A percentile compares a stretch with the other conserved stretches of the same genome.
Conservation (phyloP, 129 eudicot species). For the Flaveria robusta region DNA sequence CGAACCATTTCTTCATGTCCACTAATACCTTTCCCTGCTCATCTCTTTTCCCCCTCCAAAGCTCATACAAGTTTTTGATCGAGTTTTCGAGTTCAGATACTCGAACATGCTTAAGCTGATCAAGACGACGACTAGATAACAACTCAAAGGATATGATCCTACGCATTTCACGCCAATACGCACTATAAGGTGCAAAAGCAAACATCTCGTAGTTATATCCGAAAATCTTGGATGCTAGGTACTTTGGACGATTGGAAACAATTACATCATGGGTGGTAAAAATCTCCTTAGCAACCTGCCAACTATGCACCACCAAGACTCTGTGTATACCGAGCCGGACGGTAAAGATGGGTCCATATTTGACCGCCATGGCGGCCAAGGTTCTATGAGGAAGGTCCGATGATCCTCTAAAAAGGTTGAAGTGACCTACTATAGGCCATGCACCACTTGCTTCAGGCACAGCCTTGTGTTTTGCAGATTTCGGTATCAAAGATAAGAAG, state of each 20-base stretch:
- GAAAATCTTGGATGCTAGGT: constrained; percentile 25
- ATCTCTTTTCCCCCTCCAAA: constrained; percentile 24
- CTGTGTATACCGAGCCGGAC: constrained; percentile 28
- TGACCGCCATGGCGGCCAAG: constrained; percentile 34
- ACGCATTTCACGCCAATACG: constrained; percentile 51
- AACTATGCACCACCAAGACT: constrained; percentile 36
- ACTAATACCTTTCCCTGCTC: constrained; percentile 17
- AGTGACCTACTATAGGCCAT: constrained; percentile 57
- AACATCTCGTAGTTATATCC: constrained; percentile 35
- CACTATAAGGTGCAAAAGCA: constrained; percentile 35
- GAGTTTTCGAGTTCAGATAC: constrained; percentile 16
- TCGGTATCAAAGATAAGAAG: not conserved
- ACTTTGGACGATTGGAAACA: constrained; percentile 33
- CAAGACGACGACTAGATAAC: constrained; percentile 31
- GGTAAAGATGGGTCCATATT: constrained; percentile 39
- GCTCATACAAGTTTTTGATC: constrained; percentile 21
- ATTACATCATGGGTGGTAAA: constrained; percentile 31
- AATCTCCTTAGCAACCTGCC: constrained; percentile 42
- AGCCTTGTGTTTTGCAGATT: constrained; percentile 15
- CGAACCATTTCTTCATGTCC: constrained; percentile 43
- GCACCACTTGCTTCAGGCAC: constrained; percentile 54
- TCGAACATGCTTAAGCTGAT: constrained; percentile 30
- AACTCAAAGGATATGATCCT: constrained; percentile 37
- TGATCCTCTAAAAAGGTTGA: constrained; percentile 23
- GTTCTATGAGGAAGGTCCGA: constrained; percentile 24